Evolutionary conservation across 1,284 basidiomycete species (phyloP).

Genomic region (Ceratobasidium papillatum): DNA sequence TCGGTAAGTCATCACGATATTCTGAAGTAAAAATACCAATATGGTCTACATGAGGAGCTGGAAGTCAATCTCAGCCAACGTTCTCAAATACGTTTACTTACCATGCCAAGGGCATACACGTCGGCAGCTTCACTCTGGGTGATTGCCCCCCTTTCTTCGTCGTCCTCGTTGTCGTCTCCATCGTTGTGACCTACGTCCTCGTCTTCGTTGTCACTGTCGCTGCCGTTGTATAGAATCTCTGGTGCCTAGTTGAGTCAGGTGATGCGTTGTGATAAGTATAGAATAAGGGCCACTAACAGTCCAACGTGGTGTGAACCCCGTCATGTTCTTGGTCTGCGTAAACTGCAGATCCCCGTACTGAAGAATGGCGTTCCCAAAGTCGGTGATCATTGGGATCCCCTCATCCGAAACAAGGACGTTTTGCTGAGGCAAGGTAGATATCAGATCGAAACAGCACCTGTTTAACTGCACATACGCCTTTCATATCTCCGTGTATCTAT

Average conservation of each 20-base stretch:
- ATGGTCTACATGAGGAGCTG: not conserved
- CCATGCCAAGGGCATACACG: constrained; percentile 4
- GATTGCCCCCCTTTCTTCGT: too few relatives aligned
- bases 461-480: not conserved
- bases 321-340: not conserved
- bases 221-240: not conserved
- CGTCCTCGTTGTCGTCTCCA: too few relatives aligned
- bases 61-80: not conserved
- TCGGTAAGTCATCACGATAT: not conserved
- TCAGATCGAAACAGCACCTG: not conserved
- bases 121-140: not conserved
- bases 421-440: not conserved
- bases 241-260: not conserved
- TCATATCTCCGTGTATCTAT: not conserved
- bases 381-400: not conserved
- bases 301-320: not conserved
- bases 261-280: not conserved
- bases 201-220: too few relatives aligned
- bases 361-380: not conserved
- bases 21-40: not conserved
- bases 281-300: not conserved
- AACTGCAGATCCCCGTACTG: not conserved
- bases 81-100: not conserved
- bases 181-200: too few relatives aligned
- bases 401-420: not conserved